phyloP scores from a whole-genome alignment of 768 basidiomycete genomes.

The Lepiota brunneoincarnata region DNA sequence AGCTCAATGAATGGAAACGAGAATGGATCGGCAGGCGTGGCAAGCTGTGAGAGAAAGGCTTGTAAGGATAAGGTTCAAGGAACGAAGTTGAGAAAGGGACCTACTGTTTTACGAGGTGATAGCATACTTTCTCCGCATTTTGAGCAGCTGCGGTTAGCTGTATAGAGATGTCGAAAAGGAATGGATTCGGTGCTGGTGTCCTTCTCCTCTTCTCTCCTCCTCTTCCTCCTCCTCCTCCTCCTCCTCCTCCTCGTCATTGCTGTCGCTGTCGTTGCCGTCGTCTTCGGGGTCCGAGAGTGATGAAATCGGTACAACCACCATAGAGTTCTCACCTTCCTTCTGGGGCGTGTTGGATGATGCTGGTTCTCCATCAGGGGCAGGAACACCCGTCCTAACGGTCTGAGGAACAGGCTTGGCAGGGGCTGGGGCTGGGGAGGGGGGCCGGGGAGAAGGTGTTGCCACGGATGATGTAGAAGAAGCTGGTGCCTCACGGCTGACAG shows the following conservation, averaged over 20 bases:
- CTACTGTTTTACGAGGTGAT: slow-evolving; percentile 22
- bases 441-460: background rate
- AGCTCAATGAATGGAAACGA: slow-evolving; percentile 14
- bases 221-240: background rate
- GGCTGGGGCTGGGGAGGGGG: too few relatives aligned
- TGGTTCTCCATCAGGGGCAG: too few relatives aligned
- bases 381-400: background rate
- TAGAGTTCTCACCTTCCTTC: background rate
- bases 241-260: background rate
- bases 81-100: slow-evolving; percentile 7
- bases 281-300: slow-evolving; percentile 8
- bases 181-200: background rate
- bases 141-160: slow-evolving; percentile 21
- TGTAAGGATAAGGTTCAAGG: background rate
- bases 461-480: background rate
- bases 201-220: slow-evolving; percentile 5
- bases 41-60: slow-evolving; percentile 7
- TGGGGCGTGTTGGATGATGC: too few relatives aligned
- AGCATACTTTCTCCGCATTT: slow-evolving; percentile 22
- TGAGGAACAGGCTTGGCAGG: background rate
- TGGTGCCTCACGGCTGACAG: background rate
- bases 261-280: background rate
- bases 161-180: slow-evolving; percentile 20
- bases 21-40: slow-evolving; percentile 16
- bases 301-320: slow-evolving; percentile 9